These are phyloP conservation scores for Trichophyton schoenleinii DNA, from an alignment of 2,329 filamentous ascomycete species.

Conservation along the genomic window DNA sequence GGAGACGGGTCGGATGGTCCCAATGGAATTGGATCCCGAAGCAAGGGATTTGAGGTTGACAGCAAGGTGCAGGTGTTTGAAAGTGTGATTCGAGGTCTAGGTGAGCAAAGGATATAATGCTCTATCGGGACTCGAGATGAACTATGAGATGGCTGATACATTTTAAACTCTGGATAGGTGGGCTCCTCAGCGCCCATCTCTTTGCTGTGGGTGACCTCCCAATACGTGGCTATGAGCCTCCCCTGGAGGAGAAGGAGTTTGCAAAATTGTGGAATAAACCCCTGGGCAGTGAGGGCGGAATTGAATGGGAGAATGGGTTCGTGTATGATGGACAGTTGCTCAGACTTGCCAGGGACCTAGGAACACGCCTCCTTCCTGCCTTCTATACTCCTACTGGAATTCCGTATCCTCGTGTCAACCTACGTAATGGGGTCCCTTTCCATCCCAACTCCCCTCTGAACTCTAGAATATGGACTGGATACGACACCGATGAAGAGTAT, in stretches of 20 bases:
- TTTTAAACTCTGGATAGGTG: conserved; percentile 45
- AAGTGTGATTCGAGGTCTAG: conserved; percentile 76
- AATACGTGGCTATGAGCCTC: conserved; percentile 61
- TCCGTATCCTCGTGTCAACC: conserved; percentile 87
- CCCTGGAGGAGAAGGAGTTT: conserved; percentile 24
- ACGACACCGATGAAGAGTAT: conserved; percentile 9
- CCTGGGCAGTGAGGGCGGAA: conserved; percentile 24
- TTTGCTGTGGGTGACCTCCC: conserved; percentile 87
- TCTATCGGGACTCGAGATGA: background rate
- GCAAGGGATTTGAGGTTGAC: conserved; percentile 80
- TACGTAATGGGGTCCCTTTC: conserved; percentile 81
- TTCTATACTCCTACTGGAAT: conserved; percentile 86
- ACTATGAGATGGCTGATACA: background rate
- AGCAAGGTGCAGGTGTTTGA: conserved; percentile 99
- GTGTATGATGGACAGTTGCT: conserved; percentile 81
- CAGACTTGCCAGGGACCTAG: conserved; percentile 77
- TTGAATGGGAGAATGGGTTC: conserved; percentile 64
- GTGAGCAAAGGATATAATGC: conserved; percentile 17
- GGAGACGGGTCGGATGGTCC: conserved; percentile 66
- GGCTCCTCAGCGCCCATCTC: conserved; percentile 79
- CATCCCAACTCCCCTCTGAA: conserved; percentile 78
- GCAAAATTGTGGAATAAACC: conserved; percentile 32
- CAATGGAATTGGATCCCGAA: conserved; percentile 56
- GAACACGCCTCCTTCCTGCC: conserved; percentile 70
- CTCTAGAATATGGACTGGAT: conserved; percentile 15